Percentiles rank a stretch among this genome's conserved stretches.
Evolutionary conservation across 23 red algal genomes (phyloP).

Genomic region (Agarophyton chilense): DNA sequence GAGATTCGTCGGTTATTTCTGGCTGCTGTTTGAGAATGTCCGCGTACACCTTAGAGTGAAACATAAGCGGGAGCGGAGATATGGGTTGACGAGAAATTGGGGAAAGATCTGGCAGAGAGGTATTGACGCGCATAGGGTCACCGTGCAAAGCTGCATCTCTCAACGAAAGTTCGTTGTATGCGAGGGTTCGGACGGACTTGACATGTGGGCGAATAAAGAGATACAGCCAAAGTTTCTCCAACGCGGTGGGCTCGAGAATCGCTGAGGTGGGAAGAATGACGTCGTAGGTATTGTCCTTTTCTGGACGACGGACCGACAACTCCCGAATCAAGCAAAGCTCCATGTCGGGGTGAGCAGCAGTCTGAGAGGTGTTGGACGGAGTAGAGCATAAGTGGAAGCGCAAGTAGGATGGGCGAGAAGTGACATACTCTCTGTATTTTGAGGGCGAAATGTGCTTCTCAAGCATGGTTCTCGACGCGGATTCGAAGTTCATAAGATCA

Average conservation of each 20-base stretch:
- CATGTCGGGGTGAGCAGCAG: neutral
- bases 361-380: neutral
- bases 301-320: neutral
- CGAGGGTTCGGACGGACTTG: slow-evolving; percentile 11
- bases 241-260: slow-evolving; percentile 40
- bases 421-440: neutral
- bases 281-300: slow-evolving; percentile 19
- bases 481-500: neutral
- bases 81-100: neutral
- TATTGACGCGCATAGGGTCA: slow-evolving; percentile 45
- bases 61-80: slow-evolving; percentile 20
- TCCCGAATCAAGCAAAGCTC: slow-evolving; percentile 23
- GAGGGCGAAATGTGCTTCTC: neutral
- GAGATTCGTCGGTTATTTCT: neutral
- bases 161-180: neutral
- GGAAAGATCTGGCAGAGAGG: neutral
- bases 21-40: neutral
- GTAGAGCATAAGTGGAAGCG: neutral
- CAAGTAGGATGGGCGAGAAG: neutral
- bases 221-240: slow-evolving; percentile 50
- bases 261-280: neutral
- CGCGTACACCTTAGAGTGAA: neutral
- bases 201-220: slow-evolving; percentile 32
- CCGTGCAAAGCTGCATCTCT: slow-evolving; percentile 9
- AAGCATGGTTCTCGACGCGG: slow-evolving; percentile 3